These are phyloP conservation scores for Tetraselmis chui DNA, from an alignment of 139 green algal species.

Conservation along the genomic window DNA sequence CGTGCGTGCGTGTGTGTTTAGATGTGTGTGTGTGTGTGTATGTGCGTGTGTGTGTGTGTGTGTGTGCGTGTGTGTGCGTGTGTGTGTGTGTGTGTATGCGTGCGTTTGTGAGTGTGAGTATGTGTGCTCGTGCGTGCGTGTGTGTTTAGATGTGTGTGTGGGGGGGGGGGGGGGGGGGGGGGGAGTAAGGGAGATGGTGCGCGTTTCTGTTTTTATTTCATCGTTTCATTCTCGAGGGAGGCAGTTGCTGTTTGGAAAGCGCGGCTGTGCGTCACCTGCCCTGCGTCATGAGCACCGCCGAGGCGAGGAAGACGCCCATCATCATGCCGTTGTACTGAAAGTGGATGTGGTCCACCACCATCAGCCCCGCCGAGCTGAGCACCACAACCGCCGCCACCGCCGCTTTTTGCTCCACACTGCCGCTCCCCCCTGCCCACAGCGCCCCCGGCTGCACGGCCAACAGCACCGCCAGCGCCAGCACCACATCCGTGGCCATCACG, in stretches of 20 bases:
- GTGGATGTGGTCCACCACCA: conserved; percentile 96
- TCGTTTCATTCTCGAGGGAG: too few species aligned
- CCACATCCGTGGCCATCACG: conserved; percentile 5
- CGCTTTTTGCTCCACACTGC: background rate
- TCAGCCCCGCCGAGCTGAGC: conserved; percentile 57
- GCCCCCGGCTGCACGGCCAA: background rate
- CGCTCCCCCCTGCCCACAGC: background rate
- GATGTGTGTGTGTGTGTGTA: too few species aligned
- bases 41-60: background rate
- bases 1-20: too few species aligned
- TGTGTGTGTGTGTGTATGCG: background rate
- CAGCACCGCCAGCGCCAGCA: background rate
- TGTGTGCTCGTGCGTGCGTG: too few species aligned
- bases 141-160: too few species aligned
- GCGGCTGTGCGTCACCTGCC: too few species aligned
- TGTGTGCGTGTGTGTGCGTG: background rate
- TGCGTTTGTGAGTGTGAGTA: too few species aligned
- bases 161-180: too few species aligned
- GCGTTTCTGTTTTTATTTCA: too few species aligned
- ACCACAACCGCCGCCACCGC: conserved; percentile 25
- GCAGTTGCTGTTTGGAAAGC: too few species aligned
- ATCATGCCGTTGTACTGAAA: conserved; percentile 98
- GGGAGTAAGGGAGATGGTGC: too few species aligned
- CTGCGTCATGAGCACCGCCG: background rate
- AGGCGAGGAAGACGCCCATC: conserved; percentile 47